phyloP scores from a whole-genome alignment of 768 basidiomycete genomes.

The Lactarius sanguifluus region DNA sequence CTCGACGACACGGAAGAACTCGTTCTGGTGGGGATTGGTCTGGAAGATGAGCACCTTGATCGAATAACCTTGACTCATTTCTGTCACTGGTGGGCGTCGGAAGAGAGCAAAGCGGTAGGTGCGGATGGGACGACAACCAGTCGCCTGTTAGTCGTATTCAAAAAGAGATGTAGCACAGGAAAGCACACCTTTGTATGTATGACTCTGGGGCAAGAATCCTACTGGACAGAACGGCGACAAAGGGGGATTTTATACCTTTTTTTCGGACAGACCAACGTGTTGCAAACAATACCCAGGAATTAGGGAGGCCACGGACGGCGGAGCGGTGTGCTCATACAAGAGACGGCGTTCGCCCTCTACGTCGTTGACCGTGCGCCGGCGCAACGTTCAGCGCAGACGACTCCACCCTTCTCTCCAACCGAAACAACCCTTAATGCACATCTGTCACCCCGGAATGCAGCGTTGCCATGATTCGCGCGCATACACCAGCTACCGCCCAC shows the following conservation, averaged over 20 bases:
- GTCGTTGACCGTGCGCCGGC: neutral
- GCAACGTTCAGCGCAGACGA: neutral
- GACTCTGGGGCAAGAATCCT: neutral
- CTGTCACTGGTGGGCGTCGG: neutral
- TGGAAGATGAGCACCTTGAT: slow-evolving; percentile 31
- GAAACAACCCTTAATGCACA: neutral
- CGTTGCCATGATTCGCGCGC: neutral
- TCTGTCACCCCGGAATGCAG: neutral
- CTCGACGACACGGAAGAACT: slow-evolving; percentile 38
- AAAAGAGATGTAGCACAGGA: too few relatives aligned
- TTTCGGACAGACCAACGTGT: neutral
- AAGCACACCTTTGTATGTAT: neutral
- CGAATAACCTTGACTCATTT: slow-evolving; percentile 26
- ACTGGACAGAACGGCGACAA: neutral
- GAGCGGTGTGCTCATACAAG: too few relatives aligned
- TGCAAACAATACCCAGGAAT: neutral
- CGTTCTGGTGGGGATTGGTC: slow-evolving; percentile 14
- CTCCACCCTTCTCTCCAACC: neutral
- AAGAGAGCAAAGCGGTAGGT: neutral
- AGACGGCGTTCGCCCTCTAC: neutral
- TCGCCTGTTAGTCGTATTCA: too few relatives aligned
- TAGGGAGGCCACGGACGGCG: neutral
- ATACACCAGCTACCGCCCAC: too few relatives aligned
- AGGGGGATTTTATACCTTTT: neutral
- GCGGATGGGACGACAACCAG: neutral